Base-by-base conservation (phyloP, 768 basidiomycete genomes). In the Amanita rimosa region DNA sequence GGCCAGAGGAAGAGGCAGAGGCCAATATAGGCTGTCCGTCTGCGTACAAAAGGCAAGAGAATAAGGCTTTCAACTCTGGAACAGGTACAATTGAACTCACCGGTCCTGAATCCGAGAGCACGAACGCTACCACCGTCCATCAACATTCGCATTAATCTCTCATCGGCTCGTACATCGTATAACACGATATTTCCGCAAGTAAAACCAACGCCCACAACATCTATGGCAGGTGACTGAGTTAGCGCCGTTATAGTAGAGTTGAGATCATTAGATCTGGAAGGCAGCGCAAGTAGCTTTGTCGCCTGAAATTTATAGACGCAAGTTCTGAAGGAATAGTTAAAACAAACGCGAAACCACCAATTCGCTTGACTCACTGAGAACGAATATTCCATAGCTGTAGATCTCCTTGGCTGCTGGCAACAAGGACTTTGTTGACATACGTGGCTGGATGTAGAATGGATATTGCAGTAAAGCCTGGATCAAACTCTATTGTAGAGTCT, bases 321-420 rank as follows among this genome's bases (percentile, higher is more conserved):
- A 1, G 81, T 76, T 58, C 92, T 96, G 55, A 14, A 9, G 8
- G n/a, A 36, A 33, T 14, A 36, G 51, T 38, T 43, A 8, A 37
- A 14, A 19, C 31, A 16, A 21, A 43, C 43, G 16, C 27, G 11
- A 21, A 26, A 41, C 39, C 19, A 21, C 37, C 46, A 46, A 51
- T 13, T 40, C 5, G 19, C 21, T 42, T 4, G 52, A 57, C 81
- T 54, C 50, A 90, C 90, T 77, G 76, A 9, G 92, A 83, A 6
- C 82, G 75, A 53, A 91, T 80, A 63, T 98, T 99, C 92, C 92
- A 98, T n/a, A 99, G 65, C 52, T 96, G 88, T 57, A 98, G 66
- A 37, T 66, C 69, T 3, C 96, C 96, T 62, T 93, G 75, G 49
- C 68, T 75, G 57, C 90, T 88, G 3, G 83, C 79, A 9, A 98